Evolutionary conservation across 2,329 filamentous ascomycete genomes (phyloP).

Genomic region (Aspergillus ibericus): DNA sequence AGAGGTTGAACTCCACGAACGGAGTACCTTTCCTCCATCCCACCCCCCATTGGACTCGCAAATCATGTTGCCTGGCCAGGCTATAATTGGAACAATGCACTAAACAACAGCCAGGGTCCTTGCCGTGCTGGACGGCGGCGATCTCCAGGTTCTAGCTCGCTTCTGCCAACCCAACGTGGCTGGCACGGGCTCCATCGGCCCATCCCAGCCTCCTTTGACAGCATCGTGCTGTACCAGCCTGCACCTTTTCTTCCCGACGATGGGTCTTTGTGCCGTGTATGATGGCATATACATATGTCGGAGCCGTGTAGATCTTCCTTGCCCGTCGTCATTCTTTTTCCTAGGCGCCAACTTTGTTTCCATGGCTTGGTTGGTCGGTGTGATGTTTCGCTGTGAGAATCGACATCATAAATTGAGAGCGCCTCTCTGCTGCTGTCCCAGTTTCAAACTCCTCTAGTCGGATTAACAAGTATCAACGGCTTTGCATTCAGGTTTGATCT

Average conservation of each 20-base stretch:
- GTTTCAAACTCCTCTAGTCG: not conserved
- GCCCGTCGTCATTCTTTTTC: not conserved
- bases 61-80: not conserved
- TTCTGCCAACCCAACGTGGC: slow-evolving; percentile 17
- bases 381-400: not conserved
- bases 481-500: not conserved
- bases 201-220: slow-evolving; percentile 24
- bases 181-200: slow-evolving; percentile 10
- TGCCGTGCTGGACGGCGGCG: not conserved
- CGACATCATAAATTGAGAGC: slow-evolving; percentile 7
- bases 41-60: not conserved
- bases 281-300: slow-evolving; percentile 12
- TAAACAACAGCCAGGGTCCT: not conserved
- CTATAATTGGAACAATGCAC: not conserved
- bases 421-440: not conserved
- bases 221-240: slow-evolving; percentile 21
- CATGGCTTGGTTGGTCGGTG: slow-evolving; percentile 1
- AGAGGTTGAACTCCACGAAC: not conserved
- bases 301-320: not conserved
- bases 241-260: slow-evolving; percentile 14
- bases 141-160: not conserved
- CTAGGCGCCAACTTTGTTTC: not conserved
- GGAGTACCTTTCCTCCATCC: not conserved
- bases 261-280: slow-evolving; percentile 18
- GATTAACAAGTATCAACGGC: not conserved